Evolutionary conservation across 2,329 filamentous ascomycete species (phyloP), one percentile per base, ranked within the genome.

Genomic region (Magnaporthales sp.): DNA sequence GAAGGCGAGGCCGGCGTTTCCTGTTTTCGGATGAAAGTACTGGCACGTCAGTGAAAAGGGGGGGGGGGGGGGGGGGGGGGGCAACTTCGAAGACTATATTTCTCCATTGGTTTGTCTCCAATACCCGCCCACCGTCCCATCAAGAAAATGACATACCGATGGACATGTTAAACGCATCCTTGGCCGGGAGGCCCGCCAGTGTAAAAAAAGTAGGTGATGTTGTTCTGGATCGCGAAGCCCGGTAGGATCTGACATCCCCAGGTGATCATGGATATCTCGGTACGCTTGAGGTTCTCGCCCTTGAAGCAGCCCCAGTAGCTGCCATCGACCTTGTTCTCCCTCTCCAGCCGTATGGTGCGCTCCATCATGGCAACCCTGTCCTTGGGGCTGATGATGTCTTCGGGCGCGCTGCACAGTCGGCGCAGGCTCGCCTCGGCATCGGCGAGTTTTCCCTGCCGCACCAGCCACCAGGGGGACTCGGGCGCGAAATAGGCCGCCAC

Each of bases 331-430:
- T 15, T 26, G 66, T 79, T 76, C 64, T 83, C 80, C 66, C 81
- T 77, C 72, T 89, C 86, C 1, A 86, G 74, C 66, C 81, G 78
- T 67, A 87, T 84, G 0, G 86, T 88, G 70, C 87, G 82, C 26
- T 81, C 75, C 72, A 89, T 88, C 71, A 84, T 81, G 3, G 83
- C 78, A 22, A 88, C 74, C 11, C 81, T 81, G 61, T 81, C 78
- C 27, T 80, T 75, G 2, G 81, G 76, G 67, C 86, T 77, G 54
- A 82, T 78, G 54, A 80, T n/a, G n/a, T n/a, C 79, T 1, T 62
- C 26, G n/a, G 38, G 11, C 19, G 15, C 58, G 7, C 72, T 71
- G 3, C 84, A 83, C 67, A 88, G 71, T 29, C 77, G 72, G 1
- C 75, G 73, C 66, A 83, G 71, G 7, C 78, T 75, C 11, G 70